phyloP scores from a whole-genome alignment of 352 stramenopile genomes.

The Peronospora belbahrii region DNA sequence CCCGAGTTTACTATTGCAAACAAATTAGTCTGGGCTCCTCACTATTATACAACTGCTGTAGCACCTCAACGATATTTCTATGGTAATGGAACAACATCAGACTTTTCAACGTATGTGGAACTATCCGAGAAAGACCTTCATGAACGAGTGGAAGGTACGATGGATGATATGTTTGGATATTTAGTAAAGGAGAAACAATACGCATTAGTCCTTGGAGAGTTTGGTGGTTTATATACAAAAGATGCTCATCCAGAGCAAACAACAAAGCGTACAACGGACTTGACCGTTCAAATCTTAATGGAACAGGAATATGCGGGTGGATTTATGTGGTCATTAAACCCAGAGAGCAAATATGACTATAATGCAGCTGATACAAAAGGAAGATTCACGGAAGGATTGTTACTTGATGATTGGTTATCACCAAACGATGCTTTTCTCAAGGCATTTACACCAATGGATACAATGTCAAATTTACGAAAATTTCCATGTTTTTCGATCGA shows the following conservation, averaged over 20 bases:
- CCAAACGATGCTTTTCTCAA: conserved; percentile 52
- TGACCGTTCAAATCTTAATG: conserved; percentile 54
- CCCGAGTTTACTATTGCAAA: conserved; percentile 51
- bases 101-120: conserved; percentile 53
- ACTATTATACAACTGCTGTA: conserved; percentile 80
- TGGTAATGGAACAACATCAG: conserved; percentile 35
- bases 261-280: conserved; percentile 60
- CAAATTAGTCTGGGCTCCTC: conserved; percentile 76
- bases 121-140: conserved; percentile 47
- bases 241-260: conserved; percentile 41
- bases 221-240: conserved; percentile 54
- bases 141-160: conserved; percentile 42
- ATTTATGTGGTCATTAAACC: conserved; percentile 77
- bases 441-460: conserved; percentile 61
- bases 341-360: conserved; percentile 61
- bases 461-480: conserved; percentile 45
- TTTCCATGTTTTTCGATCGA: conserved; percentile 56
- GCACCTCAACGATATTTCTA: conserved; percentile 72
- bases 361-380: conserved; percentile 55
- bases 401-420: conserved; percentile 66
- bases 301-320: conserved; percentile 42
- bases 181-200: conserved; percentile 38
- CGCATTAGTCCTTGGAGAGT: conserved; percentile 64
- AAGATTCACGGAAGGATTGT: conserved; percentile 49
- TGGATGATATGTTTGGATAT: conserved; percentile 77